Percentiles rank a stretch among this genome's conserved stretches.
phyloP scores from a whole-genome alignment of 306 rosid genomes.

The Crataegus laevigata region DNA sequence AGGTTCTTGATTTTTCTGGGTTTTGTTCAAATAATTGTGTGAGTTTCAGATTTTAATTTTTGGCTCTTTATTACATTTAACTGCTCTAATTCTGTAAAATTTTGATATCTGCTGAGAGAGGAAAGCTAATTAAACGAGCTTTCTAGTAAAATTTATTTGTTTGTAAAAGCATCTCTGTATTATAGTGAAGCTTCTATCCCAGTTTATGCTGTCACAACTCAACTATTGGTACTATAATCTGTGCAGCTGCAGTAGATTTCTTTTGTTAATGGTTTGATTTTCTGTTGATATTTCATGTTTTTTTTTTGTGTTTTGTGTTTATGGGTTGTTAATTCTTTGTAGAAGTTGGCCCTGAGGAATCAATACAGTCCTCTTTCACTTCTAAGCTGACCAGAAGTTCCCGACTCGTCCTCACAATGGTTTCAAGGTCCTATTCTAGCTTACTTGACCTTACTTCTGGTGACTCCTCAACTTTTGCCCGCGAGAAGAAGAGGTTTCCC shows the following conservation, averaged over 20 bases:
- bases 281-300: conserved; percentile 17
- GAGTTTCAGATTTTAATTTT: neutral
- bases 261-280: neutral
- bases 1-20: neutral
- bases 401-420: conserved; percentile 31
- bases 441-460: conserved; percentile 76
- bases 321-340: neutral
- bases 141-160: neutral
- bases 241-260: neutral
- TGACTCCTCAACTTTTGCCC: conserved; percentile 47
- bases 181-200: neutral
- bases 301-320: neutral
- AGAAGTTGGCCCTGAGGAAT: conserved; percentile 24
- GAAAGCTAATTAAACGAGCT: neutral
- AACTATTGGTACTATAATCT: no score
- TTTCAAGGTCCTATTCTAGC: conserved; percentile 83
- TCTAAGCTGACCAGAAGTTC: conserved; percentile 3
- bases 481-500: conserved; percentile 75
- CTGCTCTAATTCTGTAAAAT: neutral
- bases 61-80: neutral
- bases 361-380: conserved; percentile 15
- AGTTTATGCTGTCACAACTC: no score
- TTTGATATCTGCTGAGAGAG: neutral
- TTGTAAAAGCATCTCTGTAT: neutral
- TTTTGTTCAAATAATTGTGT: neutral